A percentile compares a stretch with the other conserved stretches of the same genome.
Conservation (phyloP, 164 flowering plant genomes). For the Saururus chinensis region DNA sequence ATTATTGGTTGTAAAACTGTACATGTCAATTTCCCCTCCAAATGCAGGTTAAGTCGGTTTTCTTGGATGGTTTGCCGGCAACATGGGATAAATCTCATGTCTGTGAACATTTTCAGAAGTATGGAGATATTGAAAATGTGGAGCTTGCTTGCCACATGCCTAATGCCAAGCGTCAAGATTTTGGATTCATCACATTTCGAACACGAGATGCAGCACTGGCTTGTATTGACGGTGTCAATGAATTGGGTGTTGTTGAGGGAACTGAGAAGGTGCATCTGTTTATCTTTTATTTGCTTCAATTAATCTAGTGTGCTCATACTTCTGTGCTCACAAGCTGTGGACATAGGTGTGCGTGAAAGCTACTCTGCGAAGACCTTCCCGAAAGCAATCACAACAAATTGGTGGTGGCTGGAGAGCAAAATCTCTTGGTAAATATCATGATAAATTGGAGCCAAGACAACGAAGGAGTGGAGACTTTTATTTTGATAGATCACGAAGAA, state of each 20-base stretch:
- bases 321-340: background rate
- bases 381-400: conserved; percentile 7
- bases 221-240: conserved; percentile 24
- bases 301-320: background rate
- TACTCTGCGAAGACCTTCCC: conserved; percentile 19
- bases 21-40: background rate
- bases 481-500: conserved; percentile 9
- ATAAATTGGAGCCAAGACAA: conserved; percentile 4
- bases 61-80: conserved; percentile 22
- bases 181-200: conserved; percentile 16
- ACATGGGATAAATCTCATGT: conserved; percentile 21
- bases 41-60: conserved; percentile 22
- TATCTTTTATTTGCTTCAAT: background rate
- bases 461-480: conserved; percentile 8
- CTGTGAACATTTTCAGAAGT: conserved; percentile 13
- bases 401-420: conserved; percentile 19
- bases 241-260: conserved; percentile 13
- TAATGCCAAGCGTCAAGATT: conserved; percentile 25
- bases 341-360: conserved; percentile 19
- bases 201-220: conserved; percentile 22
- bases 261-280: conserved; percentile 13
- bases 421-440: conserved; percentile 5
- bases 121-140: conserved; percentile 22
- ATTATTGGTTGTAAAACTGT: too few species aligned
- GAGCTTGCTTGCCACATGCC: conserved; percentile 28